Evolutionary conservation across 2,329 filamentous ascomycete genomes (phyloP).

Genomic region (Xylariomycetidae sp.): DNA sequence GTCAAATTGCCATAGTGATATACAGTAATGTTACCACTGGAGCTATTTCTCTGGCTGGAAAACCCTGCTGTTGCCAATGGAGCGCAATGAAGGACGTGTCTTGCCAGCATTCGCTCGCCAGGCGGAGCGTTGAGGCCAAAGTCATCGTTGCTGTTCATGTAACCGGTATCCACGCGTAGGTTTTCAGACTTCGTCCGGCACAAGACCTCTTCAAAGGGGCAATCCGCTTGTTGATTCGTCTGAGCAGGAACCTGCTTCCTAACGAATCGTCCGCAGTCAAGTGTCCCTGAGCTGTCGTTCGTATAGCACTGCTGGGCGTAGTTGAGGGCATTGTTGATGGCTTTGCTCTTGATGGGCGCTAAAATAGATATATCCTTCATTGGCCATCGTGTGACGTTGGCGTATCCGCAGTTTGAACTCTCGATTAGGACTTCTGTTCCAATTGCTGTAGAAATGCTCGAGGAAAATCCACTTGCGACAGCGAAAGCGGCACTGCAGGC

Average conservation of each 20-base stretch:
- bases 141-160: conserved; percentile 1
- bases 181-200: not conserved
- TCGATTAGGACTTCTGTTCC: no score
- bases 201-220: conserved; percentile 1
- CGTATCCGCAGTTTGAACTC: no score
- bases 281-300: not conserved
- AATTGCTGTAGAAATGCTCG: no score
- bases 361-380: no score
- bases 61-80: conserved; percentile 1
- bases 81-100: conserved; percentile 2
- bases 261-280: conserved; percentile 1
- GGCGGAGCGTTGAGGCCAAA: conserved; percentile 3
- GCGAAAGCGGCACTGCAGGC: no score
- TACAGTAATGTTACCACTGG: conserved; percentile 1
- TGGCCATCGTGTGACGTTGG: no score
- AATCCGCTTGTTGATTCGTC: not conserved
- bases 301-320: conserved; percentile 6
- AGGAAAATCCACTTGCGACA: no score
- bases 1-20: conserved; percentile 6
- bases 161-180: conserved; percentile 1
- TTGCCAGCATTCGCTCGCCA: conserved; percentile 1
- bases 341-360: no score
- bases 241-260: not conserved
- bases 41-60: not conserved
- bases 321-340: conserved; percentile 1